Evolutionary conservation across 2,329 filamentous ascomycete species (phyloP).

Genomic region (Colletotrichum sidae): DNA sequence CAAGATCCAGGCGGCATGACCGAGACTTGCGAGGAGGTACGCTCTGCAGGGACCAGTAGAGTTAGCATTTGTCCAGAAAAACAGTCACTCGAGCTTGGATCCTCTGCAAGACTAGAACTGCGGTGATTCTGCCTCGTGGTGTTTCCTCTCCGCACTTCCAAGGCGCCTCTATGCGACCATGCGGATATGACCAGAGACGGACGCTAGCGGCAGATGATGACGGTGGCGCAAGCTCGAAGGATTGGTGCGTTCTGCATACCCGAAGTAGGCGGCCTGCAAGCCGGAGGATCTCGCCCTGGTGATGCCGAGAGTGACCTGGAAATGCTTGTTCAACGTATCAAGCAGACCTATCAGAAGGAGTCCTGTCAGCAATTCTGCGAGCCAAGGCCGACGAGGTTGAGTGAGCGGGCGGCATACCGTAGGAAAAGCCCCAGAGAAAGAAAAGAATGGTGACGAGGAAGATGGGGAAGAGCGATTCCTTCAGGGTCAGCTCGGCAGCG

Average conservation of each 20-base stretch:
- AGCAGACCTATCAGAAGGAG: conserved; percentile 26
- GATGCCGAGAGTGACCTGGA: conserved; percentile 59
- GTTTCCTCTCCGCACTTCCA: not conserved
- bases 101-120: no score
- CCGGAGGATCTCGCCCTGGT: conserved; percentile 53
- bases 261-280: conserved; percentile 56
- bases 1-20: conserved; percentile 54
- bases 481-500: conserved; percentile 69
- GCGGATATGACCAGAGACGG: not conserved
- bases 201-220: not conserved
- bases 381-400: no score
- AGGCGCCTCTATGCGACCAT: not conserved
- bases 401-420: conserved; percentile 39
- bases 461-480: conserved; percentile 75
- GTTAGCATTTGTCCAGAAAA: not conserved
- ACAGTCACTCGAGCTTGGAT: no score
- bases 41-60: conserved; percentile 38
- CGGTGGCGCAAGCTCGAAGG: not conserved
- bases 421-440: conserved; percentile 39
- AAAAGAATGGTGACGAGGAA: conserved; percentile 64
- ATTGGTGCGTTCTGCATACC: conserved; percentile 7
- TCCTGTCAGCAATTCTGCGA: conserved; percentile 1
- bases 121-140: no score
- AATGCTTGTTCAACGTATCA: conserved; percentile 58
- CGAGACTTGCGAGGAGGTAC: conserved; percentile 54